phyloP scores from a whole-genome alignment of 1,284 basidiomycete genomes.

The Sparassis latifolia region DNA sequence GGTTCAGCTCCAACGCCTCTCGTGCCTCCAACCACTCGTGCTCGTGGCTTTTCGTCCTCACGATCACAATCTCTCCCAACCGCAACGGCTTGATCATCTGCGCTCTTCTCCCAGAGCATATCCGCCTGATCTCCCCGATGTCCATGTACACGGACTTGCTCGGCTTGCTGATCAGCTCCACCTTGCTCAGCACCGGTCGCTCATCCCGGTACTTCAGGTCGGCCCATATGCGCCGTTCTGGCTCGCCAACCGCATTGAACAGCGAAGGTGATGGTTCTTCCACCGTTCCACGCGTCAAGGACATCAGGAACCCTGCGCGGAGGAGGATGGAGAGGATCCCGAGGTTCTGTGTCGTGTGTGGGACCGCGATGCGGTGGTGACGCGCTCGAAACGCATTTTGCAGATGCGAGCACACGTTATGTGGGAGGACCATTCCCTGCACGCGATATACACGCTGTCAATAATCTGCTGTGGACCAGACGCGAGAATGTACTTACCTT shows the following conservation, averaged over 20 bases:
- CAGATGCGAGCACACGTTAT: conserved; percentile 78
- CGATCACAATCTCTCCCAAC: conserved; percentile 83
- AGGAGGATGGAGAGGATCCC: conserved; percentile 82
- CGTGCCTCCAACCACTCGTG: conserved; percentile 70
- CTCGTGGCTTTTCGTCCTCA: conserved; percentile 64
- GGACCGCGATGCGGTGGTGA: conserved; percentile 64
- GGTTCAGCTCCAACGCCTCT: conserved; percentile 57
- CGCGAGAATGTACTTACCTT: too few species aligned
- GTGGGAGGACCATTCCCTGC: conserved; percentile 53
- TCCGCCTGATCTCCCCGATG: conserved; percentile 58
- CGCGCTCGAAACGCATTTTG: conserved; percentile 87
- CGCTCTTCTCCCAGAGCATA: conserved; percentile 69
- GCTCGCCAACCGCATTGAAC: conserved; percentile 50
- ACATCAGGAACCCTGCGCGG: conserved; percentile 80
- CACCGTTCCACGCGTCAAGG: conserved; percentile 74
- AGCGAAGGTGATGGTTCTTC: conserved; percentile 54
- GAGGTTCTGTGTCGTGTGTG: conserved; percentile 78
- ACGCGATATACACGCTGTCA: too few species aligned
- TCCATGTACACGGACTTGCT: conserved; percentile 74
- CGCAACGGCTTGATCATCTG: conserved; percentile 70
- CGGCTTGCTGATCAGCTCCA: conserved; percentile 72
- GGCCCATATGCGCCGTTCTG: conserved; percentile 78
- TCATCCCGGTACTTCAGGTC: conserved; percentile 88
- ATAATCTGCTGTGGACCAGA: too few species aligned
- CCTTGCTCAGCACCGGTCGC: conserved; percentile 67